phyloP scores from a whole-genome alignment of 2,329 filamentous ascomycete species.

The Aaosphaeria pasadenensis region DNA sequence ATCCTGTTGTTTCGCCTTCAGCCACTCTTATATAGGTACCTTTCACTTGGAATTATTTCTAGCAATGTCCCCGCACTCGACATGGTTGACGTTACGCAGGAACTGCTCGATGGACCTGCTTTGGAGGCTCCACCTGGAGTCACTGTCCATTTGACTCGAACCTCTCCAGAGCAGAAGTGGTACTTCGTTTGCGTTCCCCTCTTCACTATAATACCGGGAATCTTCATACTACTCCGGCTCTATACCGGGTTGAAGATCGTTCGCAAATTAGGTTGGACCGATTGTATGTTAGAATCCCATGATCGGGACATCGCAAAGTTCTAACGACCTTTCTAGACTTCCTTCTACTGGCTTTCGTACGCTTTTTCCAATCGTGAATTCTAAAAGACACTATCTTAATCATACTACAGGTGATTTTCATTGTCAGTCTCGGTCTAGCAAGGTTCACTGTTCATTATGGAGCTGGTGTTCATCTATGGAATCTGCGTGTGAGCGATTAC shows the following conservation, averaged over 20 bases:
- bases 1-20: no score
- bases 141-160: neutral
- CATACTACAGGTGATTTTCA: neutral
- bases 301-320: neutral
- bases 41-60: no score
- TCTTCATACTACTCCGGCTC: conserved; percentile 1
- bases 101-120: neutral
- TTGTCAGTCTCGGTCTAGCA: neutral
- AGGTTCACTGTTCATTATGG: neutral
- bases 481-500: conserved; percentile 1
- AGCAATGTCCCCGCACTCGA: no score
- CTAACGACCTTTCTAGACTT: neutral
- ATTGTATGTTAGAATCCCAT: neutral
- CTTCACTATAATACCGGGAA: neutral
- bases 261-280: neutral
- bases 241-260: conserved; percentile 1
- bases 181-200: conserved; percentile 1
- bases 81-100: no score
- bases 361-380: neutral
- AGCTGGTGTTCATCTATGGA: conserved; percentile 6
- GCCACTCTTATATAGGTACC: no score
- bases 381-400: neutral
- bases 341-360: neutral
- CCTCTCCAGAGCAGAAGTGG: neutral
- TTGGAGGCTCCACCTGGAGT: neutral